phyloP scores from a whole-genome alignment of 2,329 filamentous ascomycete species.

The Paecilomyces sp. region DNA sequence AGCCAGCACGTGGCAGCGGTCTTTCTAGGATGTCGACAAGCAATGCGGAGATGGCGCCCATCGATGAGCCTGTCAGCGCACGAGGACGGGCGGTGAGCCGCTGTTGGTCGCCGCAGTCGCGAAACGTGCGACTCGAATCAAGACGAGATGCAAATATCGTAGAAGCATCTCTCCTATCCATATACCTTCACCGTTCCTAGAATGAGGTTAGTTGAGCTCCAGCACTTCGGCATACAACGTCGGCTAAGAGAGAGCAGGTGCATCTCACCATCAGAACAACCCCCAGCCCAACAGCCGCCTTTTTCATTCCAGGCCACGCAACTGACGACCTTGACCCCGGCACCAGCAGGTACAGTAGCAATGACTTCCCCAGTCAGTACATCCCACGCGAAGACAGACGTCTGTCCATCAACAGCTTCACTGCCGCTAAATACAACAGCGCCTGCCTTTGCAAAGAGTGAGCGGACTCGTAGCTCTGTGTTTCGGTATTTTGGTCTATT shows the following conservation, averaged over 20 bases:
- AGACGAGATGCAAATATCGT: background rate
- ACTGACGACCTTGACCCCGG: constrained; percentile 36
- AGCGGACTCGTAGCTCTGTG: constrained; percentile 65
- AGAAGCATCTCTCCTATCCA: background rate
- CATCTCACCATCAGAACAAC: constrained; percentile 35
- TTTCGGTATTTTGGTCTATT: constrained; percentile 46
- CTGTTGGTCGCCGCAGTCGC: background rate
- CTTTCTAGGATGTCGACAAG: background rate
- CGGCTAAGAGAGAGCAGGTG: background rate
- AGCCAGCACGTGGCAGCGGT: background rate
- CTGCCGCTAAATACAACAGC: constrained; percentile 74
- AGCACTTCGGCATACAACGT: background rate
- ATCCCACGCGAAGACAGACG: constrained; percentile 63
- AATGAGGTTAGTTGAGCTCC: background rate
- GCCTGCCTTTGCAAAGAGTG: constrained; percentile 67
- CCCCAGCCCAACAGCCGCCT: constrained; percentile 31
- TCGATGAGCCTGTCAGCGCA: background rate
- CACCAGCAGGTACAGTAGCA: constrained; percentile 48
- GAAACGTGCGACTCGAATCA: background rate
- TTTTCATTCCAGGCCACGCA: constrained; percentile 40
- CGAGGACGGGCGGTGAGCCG: constrained; percentile 1
- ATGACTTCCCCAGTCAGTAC: constrained; percentile 64
- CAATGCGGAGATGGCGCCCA: background rate
- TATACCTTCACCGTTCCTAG: constrained; percentile 17
- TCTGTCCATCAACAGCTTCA: constrained; percentile 46